Evolutionary conservation across 2,329 filamentous ascomycete species (phyloP).

Genomic region (Cladosporium oxysporum): DNA sequence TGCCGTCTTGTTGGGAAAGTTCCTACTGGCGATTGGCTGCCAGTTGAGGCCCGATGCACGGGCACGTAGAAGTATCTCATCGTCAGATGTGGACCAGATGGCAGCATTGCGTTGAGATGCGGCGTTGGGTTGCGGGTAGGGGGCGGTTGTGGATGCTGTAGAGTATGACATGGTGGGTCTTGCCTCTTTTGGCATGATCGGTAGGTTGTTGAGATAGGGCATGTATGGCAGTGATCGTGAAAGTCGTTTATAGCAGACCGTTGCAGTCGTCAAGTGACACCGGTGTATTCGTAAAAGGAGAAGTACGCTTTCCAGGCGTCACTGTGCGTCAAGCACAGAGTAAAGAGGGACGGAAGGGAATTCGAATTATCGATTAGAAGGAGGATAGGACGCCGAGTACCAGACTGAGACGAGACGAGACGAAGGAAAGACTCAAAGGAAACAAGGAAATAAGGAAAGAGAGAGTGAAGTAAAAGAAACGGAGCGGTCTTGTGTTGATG

Average conservation of each 20-base stretch:
- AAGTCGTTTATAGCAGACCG: conserved; percentile 17
- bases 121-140: conserved; percentile 37
- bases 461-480: conserved; percentile 20
- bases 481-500: conserved; percentile 16
- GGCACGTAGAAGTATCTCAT: conserved; percentile 70
- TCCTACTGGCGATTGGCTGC: conserved; percentile 73
- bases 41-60: conserved; percentile 78
- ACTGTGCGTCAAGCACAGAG: conserved; percentile 30
- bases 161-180: conserved; percentile 31
- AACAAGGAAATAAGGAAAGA: conserved; percentile 32
- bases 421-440: conserved; percentile 36
- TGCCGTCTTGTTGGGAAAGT: conserved; percentile 74
- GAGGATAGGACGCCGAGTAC: conserved; percentile 32
- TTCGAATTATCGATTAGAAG: conserved; percentile 18
- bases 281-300: background rate
- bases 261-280: conserved; percentile 4
- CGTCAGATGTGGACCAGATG: conserved; percentile 71
- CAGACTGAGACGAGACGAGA: conserved; percentile 34
- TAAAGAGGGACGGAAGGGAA: conserved; percentile 7
- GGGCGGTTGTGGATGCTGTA: conserved; percentile 35
- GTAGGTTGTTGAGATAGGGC: conserved; percentile 30
- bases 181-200: conserved; percentile 50
- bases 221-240: conserved; percentile 27
- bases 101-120: conserved; percentile 41
- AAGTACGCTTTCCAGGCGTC: conserved; percentile 13